Base-by-base conservation (phyloP, 306 rosid species). In the Sindora glabra region DNA sequence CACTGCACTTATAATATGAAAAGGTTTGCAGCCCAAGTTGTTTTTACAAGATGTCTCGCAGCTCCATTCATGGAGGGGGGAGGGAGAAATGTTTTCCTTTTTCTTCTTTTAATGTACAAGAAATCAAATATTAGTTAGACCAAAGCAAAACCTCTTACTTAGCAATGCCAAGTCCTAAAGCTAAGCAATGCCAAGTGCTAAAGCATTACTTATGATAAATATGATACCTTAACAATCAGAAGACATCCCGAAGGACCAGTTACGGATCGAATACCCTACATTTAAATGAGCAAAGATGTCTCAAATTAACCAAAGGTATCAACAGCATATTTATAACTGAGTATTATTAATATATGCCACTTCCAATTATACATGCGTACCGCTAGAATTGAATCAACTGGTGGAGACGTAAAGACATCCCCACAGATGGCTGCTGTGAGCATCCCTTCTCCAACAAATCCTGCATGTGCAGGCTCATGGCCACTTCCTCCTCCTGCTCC, bases 391-490 rank as follows among this genome's bases (percentile, higher is more conserved):
- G 96, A 81, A 71, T 92, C 95, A 45, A 86, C 99, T 4, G 96
- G 80, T 13, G 99, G 99, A 51, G 95, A 83, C 53, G 90, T 47
- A 77, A 92, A 92, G 37, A 89, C 75, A 81, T 89, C 96, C 69
- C 99, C 99, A 37, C 95, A 92, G 30, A 92, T 82, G 36, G 99
- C 99, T 29, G 99, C 99, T 12, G 96, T 89, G 56, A 92, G 75
- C 99, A 92, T 92, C 63, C 99, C 99, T 74, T 92, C 99, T 72
- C 99, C 99, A 10, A 92, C 99, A 77, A 72, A 92, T 48, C 99
- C 96, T 58, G 96, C 81, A 46, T 86, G 86, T 44, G 96, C 90
- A 74, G 99, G 96, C 78, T 92, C 96, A 55, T 92, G 96, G 39
- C 96, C 99, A 77, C 99, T 88, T 75, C 99, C 99, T 71, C 97